Base-by-base conservation (phyloP, 2,329 filamentous ascomycete species). In the Xylariaceae sp. region DNA sequence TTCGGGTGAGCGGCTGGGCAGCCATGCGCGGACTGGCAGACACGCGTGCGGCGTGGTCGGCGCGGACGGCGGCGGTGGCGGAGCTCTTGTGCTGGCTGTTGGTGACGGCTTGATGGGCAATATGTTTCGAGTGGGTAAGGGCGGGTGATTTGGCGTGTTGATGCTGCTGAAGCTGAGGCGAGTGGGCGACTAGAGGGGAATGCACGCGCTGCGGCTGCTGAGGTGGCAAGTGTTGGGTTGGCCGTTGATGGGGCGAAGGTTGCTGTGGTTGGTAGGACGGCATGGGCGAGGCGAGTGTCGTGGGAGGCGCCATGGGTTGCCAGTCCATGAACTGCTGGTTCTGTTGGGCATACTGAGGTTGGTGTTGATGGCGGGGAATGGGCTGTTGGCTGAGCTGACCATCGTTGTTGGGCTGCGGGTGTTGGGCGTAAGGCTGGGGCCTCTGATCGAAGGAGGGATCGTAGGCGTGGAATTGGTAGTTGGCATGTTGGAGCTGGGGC, bases 371-470 rank as follows among this genome's bases (percentile, higher is more conserved):
- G 42, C 72, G 67, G 39, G 69, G 67, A 34, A 65, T 60, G 16
- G 72, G 67, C 42, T 72, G 74, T 42, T 68, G 65, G 36, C 62
- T 60, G 19, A 69, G 60, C n/a, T 66, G 65, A 47, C 54, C 48
- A 42, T 58, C 60, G 36, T 53, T 44, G 39, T 60, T 58, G 50
- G 59, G 58, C 44, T 58, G 62, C 36, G 50, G 47, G 13, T 47
- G 40, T 18, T 59, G 57, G 33, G 45, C 50, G 46, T 58, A 56
- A 47, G 61, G 34, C 13, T 5, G 13, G 5, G 34, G 59, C 58
- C 60, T 59, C 48, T 67, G 65, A 36, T 64, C 63, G 49, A 64
- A 63, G 42, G 63, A 63, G 39, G 64, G 58, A 36, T 66, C 60
- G 58, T 66, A 67, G 55, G 54, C 51, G 17, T 64, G 64, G 50